Evolutionary conservation across 1,284 basidiomycete species (phyloP), one percentile per base, ranked within the genome.

Genomic region (Cutaneotrichosporon spelunceum): DNA sequence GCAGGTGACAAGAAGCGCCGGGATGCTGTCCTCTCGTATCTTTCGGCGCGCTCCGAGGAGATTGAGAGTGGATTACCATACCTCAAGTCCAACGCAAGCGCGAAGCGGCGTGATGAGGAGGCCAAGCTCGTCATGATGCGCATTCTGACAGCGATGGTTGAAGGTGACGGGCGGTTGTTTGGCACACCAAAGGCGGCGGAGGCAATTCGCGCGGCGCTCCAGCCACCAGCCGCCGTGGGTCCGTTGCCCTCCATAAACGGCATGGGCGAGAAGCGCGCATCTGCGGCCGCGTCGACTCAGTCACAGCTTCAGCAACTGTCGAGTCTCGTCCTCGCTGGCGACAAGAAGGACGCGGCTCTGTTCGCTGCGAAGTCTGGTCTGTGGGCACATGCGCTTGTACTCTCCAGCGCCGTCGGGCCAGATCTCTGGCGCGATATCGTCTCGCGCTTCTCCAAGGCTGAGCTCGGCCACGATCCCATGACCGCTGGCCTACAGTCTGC

Each of bases 311-410:
- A 88, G 69, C 87, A 87, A 71, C 88, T 97, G 59, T 87, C 92
- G 65, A 83, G 84, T 30, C 84, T 91, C 60, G 82, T 97, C 13
- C 78, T 93, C 9, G 84, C 86, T 50, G 96, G 96, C 16, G 87
- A 97, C 68, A 88, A 91, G 60, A 85, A 86, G 27, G 86, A 89
- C 66, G 96, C 96, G 0, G 93, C 92, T 70, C 87, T 88, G 61
- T 93, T 88, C 72, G 95, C 96, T 4, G 82, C 93, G 29, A 87
- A 93, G 63, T 85, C 93, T 74, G 88, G 86, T 69, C 80, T 99
- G 66, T 99, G 94, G 93, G 87, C 92, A 1, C 96, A 99, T 77
- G 96, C 96, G 1, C 87, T 99, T 84, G 81, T 98, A 53, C 94
- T 99, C 64, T 88, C 96, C 9, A 94, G 91, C 72, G 89, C 90